Percentiles rank a stretch among this genome's conserved stretches.
These are phyloP conservation scores for Ophiostoma sp. DNA, from an alignment of 2,329 filamentous ascomycete species.

Conservation along the genomic window DNA sequence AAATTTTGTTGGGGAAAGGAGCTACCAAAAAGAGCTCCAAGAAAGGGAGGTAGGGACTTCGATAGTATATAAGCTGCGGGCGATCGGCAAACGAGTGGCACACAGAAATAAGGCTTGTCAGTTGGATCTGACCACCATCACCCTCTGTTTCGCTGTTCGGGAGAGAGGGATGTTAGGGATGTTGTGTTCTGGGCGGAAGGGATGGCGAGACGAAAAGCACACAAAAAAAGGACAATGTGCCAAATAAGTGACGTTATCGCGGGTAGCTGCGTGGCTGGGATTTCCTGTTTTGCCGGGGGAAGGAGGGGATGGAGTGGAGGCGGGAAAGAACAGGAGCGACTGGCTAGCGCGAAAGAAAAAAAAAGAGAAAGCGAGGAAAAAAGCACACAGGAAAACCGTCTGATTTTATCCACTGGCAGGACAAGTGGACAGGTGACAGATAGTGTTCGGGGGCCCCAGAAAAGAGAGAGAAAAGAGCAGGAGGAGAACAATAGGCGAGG, in stretches of 20 bases:
- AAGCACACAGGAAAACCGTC: neutral
- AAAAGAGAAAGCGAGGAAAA: neutral
- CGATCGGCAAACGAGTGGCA: neutral
- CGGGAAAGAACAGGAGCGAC: slow-evolving; percentile 15
- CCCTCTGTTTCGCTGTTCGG: neutral
- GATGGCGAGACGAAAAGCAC: neutral
- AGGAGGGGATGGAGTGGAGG: slow-evolving; percentile 12
- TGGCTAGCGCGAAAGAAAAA: neutral
- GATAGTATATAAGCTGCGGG: neutral
- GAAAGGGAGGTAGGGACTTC: neutral
- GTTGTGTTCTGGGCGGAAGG: neutral
- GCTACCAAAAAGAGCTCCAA: neutral
- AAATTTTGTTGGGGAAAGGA: slow-evolving; percentile 10
- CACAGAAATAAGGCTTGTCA: neutral
- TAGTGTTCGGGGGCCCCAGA: neutral
- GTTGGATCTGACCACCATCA: slow-evolving; percentile 3
- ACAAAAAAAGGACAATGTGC: neutral
- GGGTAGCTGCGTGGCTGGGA: neutral
- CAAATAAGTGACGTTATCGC: slow-evolving; percentile 22
- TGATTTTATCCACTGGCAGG: neutral
- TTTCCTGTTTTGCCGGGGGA: slow-evolving; percentile 20
- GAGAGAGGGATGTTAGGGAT: slow-evolving; percentile 6
- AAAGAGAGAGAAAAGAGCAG: neutral
- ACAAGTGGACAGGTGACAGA: neutral
- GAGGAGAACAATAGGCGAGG: neutral